Conservation (phyloP, 768 basidiomycete genomes). For the Ramaria rubella region DNA sequence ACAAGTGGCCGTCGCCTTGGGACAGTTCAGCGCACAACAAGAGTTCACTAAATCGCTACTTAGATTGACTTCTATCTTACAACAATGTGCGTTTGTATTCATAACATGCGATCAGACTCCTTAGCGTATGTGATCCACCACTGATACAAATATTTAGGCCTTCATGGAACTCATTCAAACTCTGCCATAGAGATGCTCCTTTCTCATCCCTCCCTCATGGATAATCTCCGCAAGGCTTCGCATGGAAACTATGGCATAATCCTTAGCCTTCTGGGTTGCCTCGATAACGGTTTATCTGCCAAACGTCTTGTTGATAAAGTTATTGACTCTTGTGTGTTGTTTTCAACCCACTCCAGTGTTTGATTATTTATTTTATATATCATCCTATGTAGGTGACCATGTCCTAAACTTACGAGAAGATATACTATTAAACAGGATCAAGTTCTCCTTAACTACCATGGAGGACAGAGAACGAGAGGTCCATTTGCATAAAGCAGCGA, state of each 20-base stretch:
- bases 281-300: conserved; percentile 79
- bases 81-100: conserved; percentile 48
- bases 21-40: conserved; percentile 74
- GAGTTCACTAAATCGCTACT: conserved; percentile 70
- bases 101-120: neutral
- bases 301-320: conserved; percentile 88
- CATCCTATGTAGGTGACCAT: conserved; percentile 68
- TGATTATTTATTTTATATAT: neutral
- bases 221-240: conserved; percentile 83
- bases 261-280: conserved; percentile 84
- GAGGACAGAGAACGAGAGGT: conserved; percentile 45
- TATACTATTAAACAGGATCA: conserved; percentile 74
- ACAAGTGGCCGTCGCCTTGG: conserved; percentile 32
- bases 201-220: conserved; percentile 69
- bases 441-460: conserved; percentile 77
- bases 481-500: conserved; percentile 58
- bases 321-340: conserved; percentile 64
- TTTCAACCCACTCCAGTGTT: neutral
- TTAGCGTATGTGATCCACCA: no score
- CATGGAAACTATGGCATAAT: conserved; percentile 90
- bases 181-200: conserved; percentile 83
- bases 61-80: conserved; percentile 73
- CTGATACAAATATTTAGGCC: conserved; percentile 37
- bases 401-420: conserved; percentile 89
- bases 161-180: conserved; percentile 59